Percentiles rank a stretch among this genome's conserved stretches.
These are phyloP conservation scores for Cenchrus fungigraminus DNA, from an alignment of 176 grass and related monocot species.

Conservation along the genomic window DNA sequence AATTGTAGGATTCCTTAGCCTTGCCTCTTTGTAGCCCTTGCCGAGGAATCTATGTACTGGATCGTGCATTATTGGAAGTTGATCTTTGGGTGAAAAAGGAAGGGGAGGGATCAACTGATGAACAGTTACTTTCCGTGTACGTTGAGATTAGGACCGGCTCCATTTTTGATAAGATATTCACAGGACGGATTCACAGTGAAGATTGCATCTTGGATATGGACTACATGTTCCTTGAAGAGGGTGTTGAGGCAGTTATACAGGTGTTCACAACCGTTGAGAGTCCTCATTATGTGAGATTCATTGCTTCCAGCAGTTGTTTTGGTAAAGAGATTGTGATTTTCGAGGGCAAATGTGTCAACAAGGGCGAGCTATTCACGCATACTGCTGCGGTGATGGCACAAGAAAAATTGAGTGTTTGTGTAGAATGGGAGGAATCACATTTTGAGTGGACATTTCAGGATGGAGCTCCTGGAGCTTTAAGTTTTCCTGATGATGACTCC, in stretches of 20 bases:
- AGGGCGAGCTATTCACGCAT: constrained; percentile 1
- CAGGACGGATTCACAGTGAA: constrained; percentile 26
- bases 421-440: background rate
- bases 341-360: background rate
- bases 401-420: constrained; percentile 8
- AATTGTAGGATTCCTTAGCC: constrained; percentile 28
- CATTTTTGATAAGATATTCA: background rate
- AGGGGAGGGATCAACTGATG: constrained; percentile 29
- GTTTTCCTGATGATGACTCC: background rate
- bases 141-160: background rate
- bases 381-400: background rate
- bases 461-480: background rate
- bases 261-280: background rate
- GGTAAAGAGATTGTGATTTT: constrained; percentile 25
- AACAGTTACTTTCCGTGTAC: constrained; percentile 21
- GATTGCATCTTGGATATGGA: constrained; percentile 30
- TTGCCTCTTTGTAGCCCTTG: constrained; percentile 41
- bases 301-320: constrained; percentile 22
- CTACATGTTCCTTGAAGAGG: background rate
- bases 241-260: constrained; percentile 42
- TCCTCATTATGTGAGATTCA: constrained; percentile 4
- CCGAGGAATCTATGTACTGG: constrained; percentile 35
- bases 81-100: constrained; percentile 42
- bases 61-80: constrained; percentile 43
- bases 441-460: constrained; percentile 7